Percentiles rank a stretch among this genome's conserved stretches.
phyloP scores from a whole-genome alignment of 2,329 filamentous ascomycete species.

The Nemania sp. region DNA sequence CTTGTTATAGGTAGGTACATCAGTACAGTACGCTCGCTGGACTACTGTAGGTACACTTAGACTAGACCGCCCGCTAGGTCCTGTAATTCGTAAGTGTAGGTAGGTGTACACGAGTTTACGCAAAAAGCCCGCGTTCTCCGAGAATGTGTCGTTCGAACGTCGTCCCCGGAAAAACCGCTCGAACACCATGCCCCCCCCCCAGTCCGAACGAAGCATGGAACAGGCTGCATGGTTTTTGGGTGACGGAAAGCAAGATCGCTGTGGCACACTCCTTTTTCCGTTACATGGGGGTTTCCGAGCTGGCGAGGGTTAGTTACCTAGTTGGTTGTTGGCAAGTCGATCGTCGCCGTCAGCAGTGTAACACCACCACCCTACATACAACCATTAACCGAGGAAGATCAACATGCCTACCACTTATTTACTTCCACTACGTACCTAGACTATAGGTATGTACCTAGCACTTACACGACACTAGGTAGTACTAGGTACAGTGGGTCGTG shows the following conservation, averaged over 20 bases:
- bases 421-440: background rate
- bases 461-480: too few species aligned
- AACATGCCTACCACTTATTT: constrained; percentile 4
- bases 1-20: constrained; percentile 3
- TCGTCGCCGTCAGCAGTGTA: constrained; percentile 10
- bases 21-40: too few species aligned
- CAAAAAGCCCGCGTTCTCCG: too few species aligned
- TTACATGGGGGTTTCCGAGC: constrained; percentile 5
- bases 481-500: too few species aligned
- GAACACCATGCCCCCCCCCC: background rate
- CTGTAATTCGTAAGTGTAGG: too few species aligned
- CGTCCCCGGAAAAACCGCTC: background rate
- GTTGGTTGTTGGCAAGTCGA: constrained; percentile 20
- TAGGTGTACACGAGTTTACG: too few species aligned
- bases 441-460: too few species aligned
- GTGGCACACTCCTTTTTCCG: background rate
- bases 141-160: too few species aligned
- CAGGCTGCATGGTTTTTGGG: background rate
- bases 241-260: background rate
- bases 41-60: too few species aligned
- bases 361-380: background rate
- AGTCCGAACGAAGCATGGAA: background rate
- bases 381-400: constrained; percentile 16
- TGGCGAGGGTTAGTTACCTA: constrained; percentile 6
- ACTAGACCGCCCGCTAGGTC: too few species aligned